Evolutionary conservation across 2,329 filamentous ascomycete genomes (phyloP), one percentile per base, ranked within the genome.

Genomic region (Leptographium galeiforme): DNA sequence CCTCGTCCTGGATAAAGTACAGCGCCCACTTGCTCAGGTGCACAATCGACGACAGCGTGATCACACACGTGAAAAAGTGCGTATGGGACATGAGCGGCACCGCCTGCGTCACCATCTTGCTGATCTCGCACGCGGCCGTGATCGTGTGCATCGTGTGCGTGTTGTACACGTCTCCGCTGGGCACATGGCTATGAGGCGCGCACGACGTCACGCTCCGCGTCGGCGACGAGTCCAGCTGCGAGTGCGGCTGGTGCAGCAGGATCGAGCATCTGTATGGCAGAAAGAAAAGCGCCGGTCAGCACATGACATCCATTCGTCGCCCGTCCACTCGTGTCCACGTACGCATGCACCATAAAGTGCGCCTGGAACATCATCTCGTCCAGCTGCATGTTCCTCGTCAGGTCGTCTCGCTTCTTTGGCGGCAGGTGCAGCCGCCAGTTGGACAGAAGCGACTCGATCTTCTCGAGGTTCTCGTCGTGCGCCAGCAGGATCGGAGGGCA

Each of bases 301-400:
- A 14, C 6, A 8, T 25, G 8, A 13, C 25, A 18, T 44, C 19
- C 38, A 40, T 16, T n/a, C 8, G 8, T 8, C 25, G 13, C 25
- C 14, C 6, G 25, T 19, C 4, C 16, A 6, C 16, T 3, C 43
- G 6, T 1, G 12, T 8, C 19, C 2, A 67, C 72, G 61, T 65
- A 75, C 72, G 76, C 76, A 57, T 79, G 70, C 36, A 71, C 76
- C 61, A 95, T 87, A 80, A 94, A 91, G 57, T 87, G 84, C 1
- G 87, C 89, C 65, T 94, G 88, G 69, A 95, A 95, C 67, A 95
- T 82, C 77, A 95, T 85, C 68, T 95, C 88, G 64, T 96, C 90
- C 12, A 90, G 74, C 52, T 81, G 76, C 36, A 87, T 84, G 60
- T 84, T 79, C 57, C 78, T 77, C 55, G 81, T 78, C 52, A 94